Evolutionary conservation across 495 filamentous ascomycete genomes (phyloP).

Genomic region (Immersiella caudata): DNA sequence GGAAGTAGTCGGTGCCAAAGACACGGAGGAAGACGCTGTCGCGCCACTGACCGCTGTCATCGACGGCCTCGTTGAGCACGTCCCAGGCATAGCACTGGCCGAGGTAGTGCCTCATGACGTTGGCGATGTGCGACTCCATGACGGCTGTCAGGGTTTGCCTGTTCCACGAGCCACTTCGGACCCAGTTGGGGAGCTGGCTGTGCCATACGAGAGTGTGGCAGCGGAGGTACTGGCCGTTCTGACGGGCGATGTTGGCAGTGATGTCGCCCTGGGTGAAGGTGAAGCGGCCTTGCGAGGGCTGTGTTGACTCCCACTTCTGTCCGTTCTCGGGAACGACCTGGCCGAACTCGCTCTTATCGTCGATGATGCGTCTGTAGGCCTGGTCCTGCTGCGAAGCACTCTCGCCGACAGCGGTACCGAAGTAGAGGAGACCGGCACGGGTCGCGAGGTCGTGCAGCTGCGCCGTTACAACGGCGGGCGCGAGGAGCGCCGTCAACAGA

Average conservation of each 20-base stretch:
- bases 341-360: constrained; percentile 59
- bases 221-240: constrained; percentile 57
- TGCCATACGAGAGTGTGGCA: constrained; percentile 69
- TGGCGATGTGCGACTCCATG: constrained; percentile 53
- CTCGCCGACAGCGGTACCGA: constrained; percentile 63
- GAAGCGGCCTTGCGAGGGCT: constrained; percentile 50
- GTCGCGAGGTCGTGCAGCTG: constrained; percentile 57
- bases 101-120: constrained; percentile 57
- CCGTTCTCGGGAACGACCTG: constrained; percentile 62
- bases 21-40: constrained; percentile 43
- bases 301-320: constrained; percentile 56
- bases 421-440: constrained; percentile 57
- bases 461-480: constrained; percentile 35
- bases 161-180: constrained; percentile 55
- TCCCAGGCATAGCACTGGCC: constrained; percentile 55
- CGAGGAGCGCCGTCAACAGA: constrained; percentile 34
- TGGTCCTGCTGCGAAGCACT: constrained; percentile 50
- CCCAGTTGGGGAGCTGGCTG: constrained; percentile 60
- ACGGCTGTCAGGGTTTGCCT: constrained; percentile 51
- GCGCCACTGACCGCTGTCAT: constrained; percentile 48
- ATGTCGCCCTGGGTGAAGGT: constrained; percentile 53
- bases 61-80: constrained; percentile 58
- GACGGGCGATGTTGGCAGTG: constrained; percentile 52
- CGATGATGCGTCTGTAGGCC: constrained; percentile 49
- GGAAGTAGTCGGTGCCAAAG: constrained; percentile 52